Evolutionary conservation across 2,329 filamentous ascomycete species (phyloP), one percentile per base, ranked within the genome.

Genomic region (Penicillium sp.): DNA sequence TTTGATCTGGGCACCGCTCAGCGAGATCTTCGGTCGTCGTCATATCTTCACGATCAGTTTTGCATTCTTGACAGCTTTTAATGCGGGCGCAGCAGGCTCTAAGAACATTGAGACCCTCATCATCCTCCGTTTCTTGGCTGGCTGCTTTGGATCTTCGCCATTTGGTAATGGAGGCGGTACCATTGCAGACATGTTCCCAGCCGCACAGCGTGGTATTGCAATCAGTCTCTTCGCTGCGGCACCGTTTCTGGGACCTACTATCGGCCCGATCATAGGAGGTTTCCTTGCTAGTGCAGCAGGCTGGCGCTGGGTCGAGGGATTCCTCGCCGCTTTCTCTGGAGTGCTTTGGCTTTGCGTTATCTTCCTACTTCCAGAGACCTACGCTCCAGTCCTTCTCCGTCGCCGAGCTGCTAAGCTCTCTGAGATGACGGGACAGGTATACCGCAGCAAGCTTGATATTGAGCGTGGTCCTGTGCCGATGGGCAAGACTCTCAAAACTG

Each of bases 241-340:
- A 2, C 87, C 87, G 0, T 89, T 89, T 67, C 76, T 89, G 50
- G 87, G 87, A 1, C 85, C 87, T 0, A 82, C 84, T 1, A 53
- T 75, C 67, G 85, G 87, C 0, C 88, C 88, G 3, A 84, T 90
- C 44, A 81, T 84, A 14, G 85, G 85, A 53, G 86, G 86, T 1
- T 90, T 90, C 68, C 75, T 89, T 1, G 84, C 84, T 6, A 78
- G 85, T 62, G 77, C 79, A 2, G 81, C 81, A 19, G 87, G 86
- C 10, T 90, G 88, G 88, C 77, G 86, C 63, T 90, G 87, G 88
- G 82, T 90, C 11, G 77, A 83, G 67, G 85, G 84, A 1, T 72
- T 88, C 47, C 80, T 85, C 63, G 80, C 84, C 37, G 83, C 84
- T 52, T 87, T 89, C 69, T 85, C 84, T 2, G 85, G 84, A 10